Conservation (phyloP, 1,284 basidiomycete genomes). For the Puccinia coronata region DNA sequence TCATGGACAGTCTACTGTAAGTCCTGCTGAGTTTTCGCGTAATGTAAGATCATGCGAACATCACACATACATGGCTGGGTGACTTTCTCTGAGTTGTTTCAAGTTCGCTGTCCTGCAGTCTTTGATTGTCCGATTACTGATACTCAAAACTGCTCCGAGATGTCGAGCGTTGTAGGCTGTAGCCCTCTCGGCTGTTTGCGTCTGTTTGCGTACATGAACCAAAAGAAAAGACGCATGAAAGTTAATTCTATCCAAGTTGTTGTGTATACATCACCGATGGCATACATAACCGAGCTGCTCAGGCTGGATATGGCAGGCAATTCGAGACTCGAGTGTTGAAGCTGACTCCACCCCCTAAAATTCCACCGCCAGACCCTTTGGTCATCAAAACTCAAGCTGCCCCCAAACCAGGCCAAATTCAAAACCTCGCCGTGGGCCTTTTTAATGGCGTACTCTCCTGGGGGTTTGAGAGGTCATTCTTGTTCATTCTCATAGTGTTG, state of each 20-base stretch:
- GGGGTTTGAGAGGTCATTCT: no score
- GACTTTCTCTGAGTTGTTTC: background rate
- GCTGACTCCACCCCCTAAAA: background rate
- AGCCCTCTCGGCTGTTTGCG: background rate
- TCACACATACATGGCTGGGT: background rate
- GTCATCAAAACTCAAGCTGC: background rate
- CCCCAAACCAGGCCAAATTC: background rate
- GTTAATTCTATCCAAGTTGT: no score
- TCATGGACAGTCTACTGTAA: background rate
- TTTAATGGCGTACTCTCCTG: no score
- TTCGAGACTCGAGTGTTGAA: no score
- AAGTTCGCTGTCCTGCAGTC: background rate
- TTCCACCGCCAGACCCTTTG: background rate
- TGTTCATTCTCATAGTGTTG: no score
- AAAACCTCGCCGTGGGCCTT: no score
- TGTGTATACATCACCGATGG: no score
- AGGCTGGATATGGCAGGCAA: background rate
- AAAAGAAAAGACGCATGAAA: background rate
- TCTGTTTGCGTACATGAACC: no score
- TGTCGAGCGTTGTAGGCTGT: background rate
- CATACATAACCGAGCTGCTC: background rate
- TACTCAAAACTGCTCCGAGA: background rate
- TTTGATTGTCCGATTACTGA: no score
- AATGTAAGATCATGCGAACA: background rate
- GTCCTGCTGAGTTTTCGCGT: conserved; percentile 3